A percentile compares a stretch with the other conserved stretches of the same genome.
Evolutionary conservation across 2,329 filamentous ascomycete genomes (phyloP).

Genomic region (Apiospora aurea): DNA sequence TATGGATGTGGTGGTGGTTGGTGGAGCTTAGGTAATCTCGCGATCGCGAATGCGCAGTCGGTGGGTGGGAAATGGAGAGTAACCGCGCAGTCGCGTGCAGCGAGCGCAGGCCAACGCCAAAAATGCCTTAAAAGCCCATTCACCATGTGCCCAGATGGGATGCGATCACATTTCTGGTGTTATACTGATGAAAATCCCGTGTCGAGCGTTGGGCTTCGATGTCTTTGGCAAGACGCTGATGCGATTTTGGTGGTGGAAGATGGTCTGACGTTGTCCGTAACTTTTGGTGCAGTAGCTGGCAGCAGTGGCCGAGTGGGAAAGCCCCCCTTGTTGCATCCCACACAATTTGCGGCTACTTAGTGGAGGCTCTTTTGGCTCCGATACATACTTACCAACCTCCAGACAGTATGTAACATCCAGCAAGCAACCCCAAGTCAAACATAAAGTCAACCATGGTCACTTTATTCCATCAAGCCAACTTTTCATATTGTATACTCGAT

Average conservation of each 20-base stretch:
- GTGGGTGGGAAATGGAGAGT: slow-evolving; percentile 16
- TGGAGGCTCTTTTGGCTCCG: not conserved
- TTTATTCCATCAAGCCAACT: not conserved
- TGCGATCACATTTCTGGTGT: slow-evolving; percentile 51
- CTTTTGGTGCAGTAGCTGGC: slow-evolving; percentile 20
- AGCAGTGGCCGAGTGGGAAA: not conserved
- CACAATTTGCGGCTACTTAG: not conserved
- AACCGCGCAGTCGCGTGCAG: slow-evolving; percentile 51
- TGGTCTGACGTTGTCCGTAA: slow-evolving; percentile 17
- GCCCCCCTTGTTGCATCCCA: slow-evolving; percentile 12
- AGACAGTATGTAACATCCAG: not conserved
- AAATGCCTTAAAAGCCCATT: slow-evolving; percentile 52
- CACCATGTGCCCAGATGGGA: slow-evolving; percentile 43
- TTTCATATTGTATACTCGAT: not conserved
- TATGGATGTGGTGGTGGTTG: slow-evolving; percentile 12
- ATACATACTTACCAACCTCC: not conserved
- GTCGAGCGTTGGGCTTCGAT: slow-evolving; percentile 50
- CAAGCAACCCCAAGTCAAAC: not conserved
- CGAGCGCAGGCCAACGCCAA: slow-evolving; percentile 54
- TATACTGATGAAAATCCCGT: slow-evolving; percentile 55
- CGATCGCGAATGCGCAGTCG: slow-evolving; percentile 27
- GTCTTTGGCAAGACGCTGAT: slow-evolving; percentile 38
- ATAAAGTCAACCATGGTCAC: too few species aligned
- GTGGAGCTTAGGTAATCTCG: slow-evolving; percentile 29
- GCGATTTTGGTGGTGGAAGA: slow-evolving; percentile 33